Conservation (phyloP, 331 rosid genomes). For the Prunus yedoensis region DNA sequence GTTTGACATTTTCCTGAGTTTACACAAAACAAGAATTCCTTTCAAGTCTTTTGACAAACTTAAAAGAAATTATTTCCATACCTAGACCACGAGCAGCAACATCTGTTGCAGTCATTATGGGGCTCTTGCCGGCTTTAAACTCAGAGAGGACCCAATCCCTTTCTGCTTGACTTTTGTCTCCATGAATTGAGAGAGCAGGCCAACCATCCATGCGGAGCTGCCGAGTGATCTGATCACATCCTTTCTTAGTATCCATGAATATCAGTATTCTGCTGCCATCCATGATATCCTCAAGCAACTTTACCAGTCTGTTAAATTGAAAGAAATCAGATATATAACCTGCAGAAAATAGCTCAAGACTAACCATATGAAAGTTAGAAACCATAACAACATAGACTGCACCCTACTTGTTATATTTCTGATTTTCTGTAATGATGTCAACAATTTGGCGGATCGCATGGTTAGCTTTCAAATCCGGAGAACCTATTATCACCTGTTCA, state of each 20-base stretch:
- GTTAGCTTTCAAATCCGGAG: conserved; percentile 89
- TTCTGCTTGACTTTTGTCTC: conserved; percentile 99
- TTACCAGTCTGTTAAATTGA: conserved; percentile 68
- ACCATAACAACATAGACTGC: conserved; percentile 16
- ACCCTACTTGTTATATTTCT: conserved; percentile 87
- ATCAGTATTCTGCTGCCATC: conserved; percentile 97
- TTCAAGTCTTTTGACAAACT: conserved; percentile 18
- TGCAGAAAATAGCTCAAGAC: conserved; percentile 14
- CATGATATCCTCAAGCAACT: conserved; percentile 95
- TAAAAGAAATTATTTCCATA: conserved; percentile 26
- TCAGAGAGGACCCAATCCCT: conserved; percentile 99
- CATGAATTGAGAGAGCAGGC: conserved; percentile 99
- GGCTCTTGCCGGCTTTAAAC: conserved; percentile 96
- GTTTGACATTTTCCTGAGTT: background rate
- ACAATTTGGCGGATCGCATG: conserved; percentile 90
- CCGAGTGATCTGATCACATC: conserved; percentile 93
- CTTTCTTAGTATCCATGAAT: conserved; percentile 99
- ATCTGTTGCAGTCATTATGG: conserved; percentile 99
- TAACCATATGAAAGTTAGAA: conserved; percentile 10
- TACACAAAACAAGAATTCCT: conserved; percentile 19
- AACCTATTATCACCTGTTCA: conserved; percentile 86
- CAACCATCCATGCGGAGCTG: conserved; percentile 99
- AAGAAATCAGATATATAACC: conserved; percentile 21
- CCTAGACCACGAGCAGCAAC: conserved; percentile 99
- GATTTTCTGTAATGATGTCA: conserved; percentile 94